Evolutionary conservation across 2,329 filamentous ascomycete genomes (phyloP), one percentile per base, ranked within the genome.

Genomic region (Phaeosphaeriaceae sp.): DNA sequence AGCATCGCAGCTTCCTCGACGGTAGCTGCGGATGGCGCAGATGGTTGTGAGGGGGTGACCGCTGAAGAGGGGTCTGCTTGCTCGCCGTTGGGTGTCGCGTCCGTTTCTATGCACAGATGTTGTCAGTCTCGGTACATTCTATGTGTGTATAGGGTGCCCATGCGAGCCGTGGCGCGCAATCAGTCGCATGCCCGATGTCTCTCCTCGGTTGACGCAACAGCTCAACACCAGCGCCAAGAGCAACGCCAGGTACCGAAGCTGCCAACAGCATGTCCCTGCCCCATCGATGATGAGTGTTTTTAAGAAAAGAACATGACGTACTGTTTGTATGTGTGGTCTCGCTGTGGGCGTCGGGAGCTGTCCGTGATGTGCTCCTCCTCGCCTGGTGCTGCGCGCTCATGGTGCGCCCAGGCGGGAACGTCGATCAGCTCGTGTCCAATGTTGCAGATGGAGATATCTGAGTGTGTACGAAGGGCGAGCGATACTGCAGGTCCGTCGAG

Each of bases 1-100:
- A 75, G 60, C 58, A 75, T 72, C 21, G 59, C 52, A 41, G 68
- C 48, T 27, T 59, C 62, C 42, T 61, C 57, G 49, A 52, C 48
- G 55, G 59, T 57, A 61, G 48, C 33, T 63, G 60, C 52, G 66
- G 60, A 7, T 44, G 63, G 61, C 54, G 63, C 66, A 52, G 64
- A 51, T 36, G 53, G 58, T 50, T 51, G 60, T 46, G 67, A 89
- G 88, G 67, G 78, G 75, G 59, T 79, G 66, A 53, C 72, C 68
- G 64, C 86, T 85, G 62, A 61, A 46, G 71, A 68, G 63, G 68
- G 63, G 61, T 61, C 51, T 49, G 60, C 53, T 36, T 15, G 53
- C 36, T 62, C 60, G 57, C 24, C 58, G n/a, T 53, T 63, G 19
- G 57, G 60, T n/a, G 54, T 60, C 49, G 62, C 53, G 55, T 53